Percentiles rank a stretch among this genome's conserved stretches.
These are phyloP conservation scores for Sordariomycetes sp. DNA, from an alignment of 2,329 filamentous ascomycete genomes.

Conservation along the genomic window DNA sequence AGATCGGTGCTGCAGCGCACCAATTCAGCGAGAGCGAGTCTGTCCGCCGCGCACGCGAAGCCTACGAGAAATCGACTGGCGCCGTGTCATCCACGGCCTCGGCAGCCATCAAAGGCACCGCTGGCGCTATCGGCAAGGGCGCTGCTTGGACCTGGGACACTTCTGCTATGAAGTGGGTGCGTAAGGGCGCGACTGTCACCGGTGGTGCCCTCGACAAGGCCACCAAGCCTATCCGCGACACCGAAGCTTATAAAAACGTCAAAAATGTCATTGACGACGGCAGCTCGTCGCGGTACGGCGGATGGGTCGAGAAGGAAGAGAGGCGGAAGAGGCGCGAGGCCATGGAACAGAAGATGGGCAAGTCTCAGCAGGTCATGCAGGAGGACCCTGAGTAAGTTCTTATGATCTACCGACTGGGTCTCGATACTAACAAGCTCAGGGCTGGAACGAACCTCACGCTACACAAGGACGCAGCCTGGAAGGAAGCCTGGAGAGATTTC, in stretches of 20 bases:
- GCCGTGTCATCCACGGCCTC: conserved; percentile 72
- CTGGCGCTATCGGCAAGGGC: conserved; percentile 77
- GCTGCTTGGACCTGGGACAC: conserved; percentile 98
- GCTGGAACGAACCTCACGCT: conserved; percentile 90
- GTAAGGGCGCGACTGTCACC: conserved; percentile 77
- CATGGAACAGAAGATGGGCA: conserved; percentile 53
- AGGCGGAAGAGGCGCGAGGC: conserved; percentile 69
- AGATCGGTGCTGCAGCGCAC: conserved; percentile 78
- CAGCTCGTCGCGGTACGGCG: conserved; percentile 89
- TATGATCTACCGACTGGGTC: neutral
- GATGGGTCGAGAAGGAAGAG: conserved; percentile 96
- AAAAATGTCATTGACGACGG: conserved; percentile 97
- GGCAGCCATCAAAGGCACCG: conserved; percentile 76
- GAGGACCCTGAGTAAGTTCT: conserved; percentile 82
- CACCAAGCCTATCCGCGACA: conserved; percentile 89
- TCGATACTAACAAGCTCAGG: conserved; percentile 42
- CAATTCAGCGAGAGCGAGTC: conserved; percentile 90
- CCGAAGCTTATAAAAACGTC: conserved; percentile 88
- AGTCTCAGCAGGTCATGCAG: conserved; percentile 51
- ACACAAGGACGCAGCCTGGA: conserved; percentile 96
- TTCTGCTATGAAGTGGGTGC: conserved; percentile 79
- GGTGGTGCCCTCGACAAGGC: conserved; percentile 85
- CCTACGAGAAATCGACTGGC: conserved; percentile 79
- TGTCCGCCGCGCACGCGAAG: conserved; percentile 75
- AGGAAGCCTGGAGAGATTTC: conserved; percentile 97